These are phyloP conservation scores for Colletotrichum spinosum DNA, from an alignment of 2,329 filamentous ascomycete species.

Conservation along the genomic window DNA sequence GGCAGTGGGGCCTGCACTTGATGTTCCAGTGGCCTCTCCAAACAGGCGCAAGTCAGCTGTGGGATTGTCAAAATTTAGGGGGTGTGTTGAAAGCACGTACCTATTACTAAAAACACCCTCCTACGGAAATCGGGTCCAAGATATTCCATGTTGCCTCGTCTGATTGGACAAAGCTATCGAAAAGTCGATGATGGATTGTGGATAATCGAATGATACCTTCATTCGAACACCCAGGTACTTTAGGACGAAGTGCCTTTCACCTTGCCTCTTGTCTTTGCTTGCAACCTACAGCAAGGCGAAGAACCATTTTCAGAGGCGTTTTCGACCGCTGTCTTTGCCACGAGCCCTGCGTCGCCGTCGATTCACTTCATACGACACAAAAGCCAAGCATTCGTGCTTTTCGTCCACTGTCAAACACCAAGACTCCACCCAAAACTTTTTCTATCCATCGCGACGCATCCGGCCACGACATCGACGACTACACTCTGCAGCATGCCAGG, in stretches of 20 bases:
- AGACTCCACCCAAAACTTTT: constrained; percentile 34
- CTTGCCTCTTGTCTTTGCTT: not conserved
- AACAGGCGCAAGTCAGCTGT: not conserved
- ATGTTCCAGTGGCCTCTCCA: constrained; percentile 22
- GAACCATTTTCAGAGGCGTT: too few species aligned
- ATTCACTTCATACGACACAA: too few species aligned
- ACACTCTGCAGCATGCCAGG: constrained; percentile 25
- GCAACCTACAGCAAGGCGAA: too few species aligned
- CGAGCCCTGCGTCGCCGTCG: too few species aligned
- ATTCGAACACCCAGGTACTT: too few species aligned
- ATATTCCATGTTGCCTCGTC: constrained; percentile 7
- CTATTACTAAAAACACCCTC: not conserved
- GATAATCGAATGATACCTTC: constrained; percentile 20
- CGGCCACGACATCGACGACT: constrained; percentile 4
- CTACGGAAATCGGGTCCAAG: constrained; percentile 9
- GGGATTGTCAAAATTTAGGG: constrained; percentile 26
- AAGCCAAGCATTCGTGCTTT: constrained; percentile 5
- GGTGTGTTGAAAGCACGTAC: not conserved
- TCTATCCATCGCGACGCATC: constrained; percentile 12
- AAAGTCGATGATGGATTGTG: constrained; percentile 18
- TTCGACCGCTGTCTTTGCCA: too few species aligned
- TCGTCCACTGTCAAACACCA: constrained; percentile 13
- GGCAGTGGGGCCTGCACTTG: constrained; percentile 26
- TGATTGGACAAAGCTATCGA: constrained; percentile 29
- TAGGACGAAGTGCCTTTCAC: too few species aligned